phyloP scores from a whole-genome alignment of 2,329 filamentous ascomycete genomes.

The Colletotrichum endophyticum region DNA sequence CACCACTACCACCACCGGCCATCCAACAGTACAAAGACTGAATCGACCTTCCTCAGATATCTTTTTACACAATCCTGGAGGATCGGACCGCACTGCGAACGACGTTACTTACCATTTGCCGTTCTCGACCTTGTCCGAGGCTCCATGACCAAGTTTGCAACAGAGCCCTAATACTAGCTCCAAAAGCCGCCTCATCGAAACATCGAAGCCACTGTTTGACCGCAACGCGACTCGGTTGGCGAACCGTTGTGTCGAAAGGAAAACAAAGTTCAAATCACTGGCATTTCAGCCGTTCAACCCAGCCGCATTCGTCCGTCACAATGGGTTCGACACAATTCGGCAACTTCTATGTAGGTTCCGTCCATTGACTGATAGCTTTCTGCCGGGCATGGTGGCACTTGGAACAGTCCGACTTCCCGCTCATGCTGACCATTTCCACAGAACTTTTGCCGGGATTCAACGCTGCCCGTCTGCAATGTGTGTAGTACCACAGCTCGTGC shows the following conservation, averaged over 20 bases:
- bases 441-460: conserved; percentile 85
- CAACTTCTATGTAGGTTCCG: conserved; percentile 58
- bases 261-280: not conserved
- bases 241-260: not conserved
- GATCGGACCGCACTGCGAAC: not conserved
- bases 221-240: not conserved
- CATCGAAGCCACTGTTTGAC: not conserved
- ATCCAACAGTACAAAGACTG: not conserved
- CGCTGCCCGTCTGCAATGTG: conserved; percentile 85
- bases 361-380: conserved; percentile 14
- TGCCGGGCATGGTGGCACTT: not conserved
- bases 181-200: not conserved
- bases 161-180: not conserved
- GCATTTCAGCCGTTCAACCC: not conserved
- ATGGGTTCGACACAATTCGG: conserved; percentile 69
- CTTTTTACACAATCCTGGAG: not conserved
- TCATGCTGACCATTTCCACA: conserved; percentile 37
- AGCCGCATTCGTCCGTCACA: conserved; percentile 25
- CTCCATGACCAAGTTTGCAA: not conserved
- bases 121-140: not conserved
- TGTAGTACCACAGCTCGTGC: conserved; percentile 35
- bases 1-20: not conserved
- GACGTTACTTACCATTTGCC: not conserved
- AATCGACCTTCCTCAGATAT: not conserved
- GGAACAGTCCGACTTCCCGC: conserved; percentile 26